Percentiles rank a stretch among this genome's conserved stretches.
Evolutionary conservation across 371 early-diverging fungal species (phyloP).

Genomic region (Fennellomyces sp.): DNA sequence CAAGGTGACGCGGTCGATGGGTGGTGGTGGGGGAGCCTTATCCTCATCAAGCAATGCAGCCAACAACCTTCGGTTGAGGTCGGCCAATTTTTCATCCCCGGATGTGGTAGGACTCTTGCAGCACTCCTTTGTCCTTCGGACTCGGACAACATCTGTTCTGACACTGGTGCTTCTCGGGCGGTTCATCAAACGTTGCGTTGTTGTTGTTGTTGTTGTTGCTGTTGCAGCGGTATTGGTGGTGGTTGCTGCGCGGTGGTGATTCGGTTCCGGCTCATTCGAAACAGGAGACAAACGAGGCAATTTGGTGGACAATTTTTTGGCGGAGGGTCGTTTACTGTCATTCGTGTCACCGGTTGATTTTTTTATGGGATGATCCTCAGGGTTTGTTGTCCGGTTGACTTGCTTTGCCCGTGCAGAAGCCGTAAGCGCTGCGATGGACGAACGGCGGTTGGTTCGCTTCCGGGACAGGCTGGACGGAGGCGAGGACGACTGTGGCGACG

Average conservation of each 20-base stretch:
- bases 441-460: neutral
- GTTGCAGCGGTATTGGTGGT: neutral
- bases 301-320: neutral
- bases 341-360: constrained; percentile 3
- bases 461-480: neutral
- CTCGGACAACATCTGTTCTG: neutral
- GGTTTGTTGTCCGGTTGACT: neutral
- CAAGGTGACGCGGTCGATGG: neutral
- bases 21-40: neutral
- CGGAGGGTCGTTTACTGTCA: neutral
- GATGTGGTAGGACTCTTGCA: neutral
- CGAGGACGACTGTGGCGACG: neutral
- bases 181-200: too few relatives aligned
- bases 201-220: constrained; percentile 2
- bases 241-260: neutral
- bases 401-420: constrained; percentile 12
- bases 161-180: constrained; percentile 2
- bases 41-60: neutral
- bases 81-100: neutral
- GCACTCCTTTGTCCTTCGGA: constrained; percentile 1
- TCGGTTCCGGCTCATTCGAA: neutral
- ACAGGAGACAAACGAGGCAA: constrained; percentile 1
- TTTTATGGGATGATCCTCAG: constrained; percentile 1
- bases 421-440: constrained; percentile 6
- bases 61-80: neutral